Percentiles rank a stretch among this genome's conserved stretches.
Conservation (phyloP, 2,329 filamentous ascomycete species). For the Escovopsis sp. region DNA sequence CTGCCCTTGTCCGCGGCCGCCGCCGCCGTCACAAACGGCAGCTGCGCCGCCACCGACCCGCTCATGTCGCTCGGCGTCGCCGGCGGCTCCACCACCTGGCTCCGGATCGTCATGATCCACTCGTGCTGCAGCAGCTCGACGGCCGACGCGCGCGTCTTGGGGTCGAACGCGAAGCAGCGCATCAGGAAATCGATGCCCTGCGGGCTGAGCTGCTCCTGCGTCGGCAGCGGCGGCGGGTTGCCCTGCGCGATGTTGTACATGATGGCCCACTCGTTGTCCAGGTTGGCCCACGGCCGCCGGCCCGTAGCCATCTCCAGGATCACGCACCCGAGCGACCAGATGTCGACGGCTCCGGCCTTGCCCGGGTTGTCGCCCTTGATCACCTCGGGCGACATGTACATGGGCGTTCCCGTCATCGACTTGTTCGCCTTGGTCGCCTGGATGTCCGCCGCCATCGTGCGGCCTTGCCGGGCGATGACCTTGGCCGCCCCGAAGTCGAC, state of each 20-base stretch:
- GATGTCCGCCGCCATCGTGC: slow-evolving; percentile 56
- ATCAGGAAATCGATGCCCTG: slow-evolving; percentile 78
- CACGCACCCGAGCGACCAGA: slow-evolving; percentile 95
- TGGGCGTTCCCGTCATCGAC: slow-evolving; percentile 93
- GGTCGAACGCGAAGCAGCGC: slow-evolving; percentile 76
- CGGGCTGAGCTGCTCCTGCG: slow-evolving; percentile 67
- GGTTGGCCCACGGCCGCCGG: slow-evolving; percentile 79
- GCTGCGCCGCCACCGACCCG: slow-evolving; percentile 26
- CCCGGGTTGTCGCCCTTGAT: slow-evolving; percentile 79
- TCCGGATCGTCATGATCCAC: slow-evolving; percentile 61
- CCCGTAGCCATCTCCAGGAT: slow-evolving; percentile 97
- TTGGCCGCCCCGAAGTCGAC: slow-evolving; percentile 98
- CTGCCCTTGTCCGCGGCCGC: slow-evolving; percentile 18
- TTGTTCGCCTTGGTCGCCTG: slow-evolving; percentile 55
- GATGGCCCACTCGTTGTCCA: slow-evolving; percentile 99
- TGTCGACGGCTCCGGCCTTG: slow-evolving; percentile 75
- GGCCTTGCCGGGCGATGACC: slow-evolving; percentile 85
- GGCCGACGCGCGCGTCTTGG: slow-evolving; percentile 62
- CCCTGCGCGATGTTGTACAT: slow-evolving; percentile 99
- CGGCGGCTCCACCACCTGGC: slow-evolving; percentile 49
- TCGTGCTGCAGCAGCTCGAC: slow-evolving; percentile 87
- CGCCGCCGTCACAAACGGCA: slow-evolving; percentile 19
- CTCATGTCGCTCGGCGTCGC: slow-evolving; percentile 45
- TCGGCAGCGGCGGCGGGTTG: slow-evolving; percentile 76
- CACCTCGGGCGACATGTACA: slow-evolving; percentile 99